Evolutionary conservation across 805 yeast genomes (phyloP).

Genomic region (Saturnispora silvae): DNA sequence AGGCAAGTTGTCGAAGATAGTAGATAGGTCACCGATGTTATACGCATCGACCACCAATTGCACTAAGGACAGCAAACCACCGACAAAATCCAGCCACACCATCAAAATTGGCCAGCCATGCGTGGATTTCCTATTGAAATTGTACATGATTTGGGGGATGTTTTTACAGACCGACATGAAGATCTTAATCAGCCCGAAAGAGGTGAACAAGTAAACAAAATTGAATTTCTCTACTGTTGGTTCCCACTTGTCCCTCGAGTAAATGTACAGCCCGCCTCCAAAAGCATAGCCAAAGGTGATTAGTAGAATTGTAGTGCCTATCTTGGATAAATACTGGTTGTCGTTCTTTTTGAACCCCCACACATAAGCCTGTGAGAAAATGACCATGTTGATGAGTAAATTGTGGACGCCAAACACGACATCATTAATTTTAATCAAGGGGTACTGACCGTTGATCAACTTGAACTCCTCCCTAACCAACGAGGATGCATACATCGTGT

Average conservation of each 20-base stretch:
- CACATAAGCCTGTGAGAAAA: constrained; percentile 24
- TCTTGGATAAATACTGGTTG: constrained; percentile 19
- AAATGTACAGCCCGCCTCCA: constrained; percentile 12
- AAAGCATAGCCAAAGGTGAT: constrained; percentile 12
- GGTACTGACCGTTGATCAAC: constrained; percentile 19
- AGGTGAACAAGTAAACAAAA: constrained; percentile 26
- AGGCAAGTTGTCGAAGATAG: constrained; percentile 24
- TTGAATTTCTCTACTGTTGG: constrained; percentile 14
- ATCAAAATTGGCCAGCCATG: constrained; percentile 30
- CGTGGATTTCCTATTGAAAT: constrained; percentile 26
- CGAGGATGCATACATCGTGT: constrained; percentile 15
- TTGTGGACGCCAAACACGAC: constrained; percentile 25
- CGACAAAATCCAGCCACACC: constrained; percentile 26
- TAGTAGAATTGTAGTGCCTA: constrained; percentile 16
- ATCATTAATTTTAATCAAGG: constrained; percentile 25
- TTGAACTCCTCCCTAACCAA: constrained; percentile 23
- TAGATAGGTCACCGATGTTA: constrained; percentile 15
- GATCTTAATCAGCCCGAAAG: constrained; percentile 26
- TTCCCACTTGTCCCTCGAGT: constrained; percentile 4
- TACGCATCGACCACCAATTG: constrained; percentile 25
- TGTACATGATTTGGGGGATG: constrained; percentile 27
- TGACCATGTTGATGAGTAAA: constrained; percentile 18
- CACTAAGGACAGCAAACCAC: constrained; percentile 22
- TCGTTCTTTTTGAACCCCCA: constrained; percentile 27
- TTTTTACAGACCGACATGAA: constrained; percentile 27